Evolutionary conservation across 2,329 filamentous ascomycete genomes (phyloP), one percentile per base, ranked within the genome.

Genomic region (Aspergillus sclerotialis): DNA sequence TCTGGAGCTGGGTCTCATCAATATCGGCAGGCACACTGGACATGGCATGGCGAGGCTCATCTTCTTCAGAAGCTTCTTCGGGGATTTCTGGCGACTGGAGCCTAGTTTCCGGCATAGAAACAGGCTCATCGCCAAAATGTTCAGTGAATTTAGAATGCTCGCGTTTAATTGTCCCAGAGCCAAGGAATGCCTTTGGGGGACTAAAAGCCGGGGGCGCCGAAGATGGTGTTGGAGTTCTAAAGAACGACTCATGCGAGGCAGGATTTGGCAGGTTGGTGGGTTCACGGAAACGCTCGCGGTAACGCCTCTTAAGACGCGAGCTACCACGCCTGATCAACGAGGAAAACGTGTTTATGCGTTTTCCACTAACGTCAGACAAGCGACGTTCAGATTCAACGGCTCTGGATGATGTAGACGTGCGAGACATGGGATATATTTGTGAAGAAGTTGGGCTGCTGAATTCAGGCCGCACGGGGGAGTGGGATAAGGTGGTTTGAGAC

Each of bases 71-170:
- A 6, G 47, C 48, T 25, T 55, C 51, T 32, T 62, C 58, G 6
- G 56, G 75, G 8, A 70, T 74, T 48, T 88, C 84, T 1, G 85
- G 85, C 1, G 87, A 89, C 42, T 87, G 82, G 16, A 89, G 67
- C 16, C 84, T 75, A 1, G 88, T 93, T 42, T 86, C 82, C 7
- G 88, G 85, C 7, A 87, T 86, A n/a, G 88, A 92, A 9, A 89
- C 61, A 2, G 86, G 84, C 33, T 87, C 73, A 53, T 95, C 90
- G 4, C 88, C 89, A 9, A 95, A 72, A 52, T 95, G 88, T 64
- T 96, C 90, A 31, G 84, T 77, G 65, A 96, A 96, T 36, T 86
- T 89, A 24, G 89, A 95, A 61, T 85, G 81, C 4, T 87, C 92
- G 36, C 89, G 78, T 50, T 84, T 82, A 5, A 87, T 82, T 5